These are phyloP conservation scores for Picochlorum sp. DNA, from an alignment of 139 green algal genomes.

Conservation along the genomic window DNA sequence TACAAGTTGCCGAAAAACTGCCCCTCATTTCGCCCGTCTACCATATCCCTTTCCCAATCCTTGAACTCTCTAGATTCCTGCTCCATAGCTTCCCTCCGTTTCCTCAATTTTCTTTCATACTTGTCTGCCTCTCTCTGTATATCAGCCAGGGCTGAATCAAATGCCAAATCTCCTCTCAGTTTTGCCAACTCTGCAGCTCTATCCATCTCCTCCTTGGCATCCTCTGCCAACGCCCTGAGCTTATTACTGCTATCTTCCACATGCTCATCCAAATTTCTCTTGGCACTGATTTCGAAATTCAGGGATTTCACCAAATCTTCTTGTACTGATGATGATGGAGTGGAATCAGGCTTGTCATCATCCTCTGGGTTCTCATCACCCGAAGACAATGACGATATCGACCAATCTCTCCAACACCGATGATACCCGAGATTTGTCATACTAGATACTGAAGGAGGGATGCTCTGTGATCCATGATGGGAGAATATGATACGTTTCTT, in stretches of 20 bases:
- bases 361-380: too few relatives aligned
- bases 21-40: constrained; percentile 25
- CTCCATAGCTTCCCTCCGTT: constrained; percentile 23
- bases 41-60: constrained; percentile 35
- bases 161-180: constrained; percentile 28
- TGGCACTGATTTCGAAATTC: too few relatives aligned
- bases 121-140: constrained; percentile 41
- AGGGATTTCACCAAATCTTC: too few relatives aligned
- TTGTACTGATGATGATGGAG: too few relatives aligned
- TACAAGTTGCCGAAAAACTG: constrained; percentile 49
- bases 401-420: too few relatives aligned
- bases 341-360: too few relatives aligned
- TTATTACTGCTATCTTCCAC: constrained; percentile 28
- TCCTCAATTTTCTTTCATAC: constrained; percentile 36
- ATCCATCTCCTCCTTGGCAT: constrained; percentile 42
- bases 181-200: constrained; percentile 24
- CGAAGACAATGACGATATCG: too few relatives aligned
- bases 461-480: too few relatives aligned
- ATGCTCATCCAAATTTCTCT: constrained; percentile 17
- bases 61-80: constrained; percentile 21
- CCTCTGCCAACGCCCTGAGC: constrained; percentile 30
- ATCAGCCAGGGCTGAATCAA: constrained; percentile 41
- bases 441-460: too few relatives aligned
- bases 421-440: too few relatives aligned
- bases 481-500: too few relatives aligned